These are phyloP conservation scores for Lasiosphaeriaceae sp. DNA, from an alignment of 495 filamentous ascomycete genomes.

Conservation along the genomic window DNA sequence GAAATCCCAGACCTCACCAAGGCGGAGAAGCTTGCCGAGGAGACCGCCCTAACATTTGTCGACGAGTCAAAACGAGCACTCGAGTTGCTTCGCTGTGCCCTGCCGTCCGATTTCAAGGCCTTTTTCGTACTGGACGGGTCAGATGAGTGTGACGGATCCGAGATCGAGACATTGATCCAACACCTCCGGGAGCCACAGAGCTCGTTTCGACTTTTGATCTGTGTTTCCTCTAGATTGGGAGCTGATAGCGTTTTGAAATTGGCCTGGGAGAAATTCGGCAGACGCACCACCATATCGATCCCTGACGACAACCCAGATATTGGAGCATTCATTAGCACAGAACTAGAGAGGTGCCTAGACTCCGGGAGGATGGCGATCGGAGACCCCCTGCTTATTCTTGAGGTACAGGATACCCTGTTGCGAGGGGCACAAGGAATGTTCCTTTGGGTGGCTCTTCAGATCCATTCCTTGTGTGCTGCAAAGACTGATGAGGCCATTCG, in stretches of 20 bases:
- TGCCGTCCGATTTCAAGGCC: constrained; percentile 18
- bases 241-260: constrained; percentile 13
- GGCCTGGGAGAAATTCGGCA: constrained; percentile 9
- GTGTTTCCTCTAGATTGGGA: constrained; percentile 30
- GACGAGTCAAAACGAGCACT: not conserved
- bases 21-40: constrained; percentile 17
- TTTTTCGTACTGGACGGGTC: constrained; percentile 37
- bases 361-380: constrained; percentile 31
- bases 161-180: constrained; percentile 23
- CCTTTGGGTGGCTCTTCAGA: constrained; percentile 46
- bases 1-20: constrained; percentile 14
- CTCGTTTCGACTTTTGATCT: constrained; percentile 26
- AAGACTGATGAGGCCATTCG: constrained; percentile 41
- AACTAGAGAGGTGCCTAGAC: constrained; percentile 30
- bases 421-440: constrained; percentile 41
- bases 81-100: constrained; percentile 16
- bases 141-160: constrained; percentile 30
- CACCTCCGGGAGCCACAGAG: constrained; percentile 23
- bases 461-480: constrained; percentile 34
- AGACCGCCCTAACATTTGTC: not conserved
- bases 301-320: constrained; percentile 41
- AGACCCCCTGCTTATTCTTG: constrained; percentile 33
- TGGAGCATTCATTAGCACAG: constrained; percentile 31
- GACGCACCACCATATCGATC: constrained; percentile 19
- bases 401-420: constrained; percentile 32